Evolutionary conservation across 805 yeast genomes (phyloP), one percentile per base, ranked within the genome.

Genomic region (Starmerella bacillaris): DNA sequence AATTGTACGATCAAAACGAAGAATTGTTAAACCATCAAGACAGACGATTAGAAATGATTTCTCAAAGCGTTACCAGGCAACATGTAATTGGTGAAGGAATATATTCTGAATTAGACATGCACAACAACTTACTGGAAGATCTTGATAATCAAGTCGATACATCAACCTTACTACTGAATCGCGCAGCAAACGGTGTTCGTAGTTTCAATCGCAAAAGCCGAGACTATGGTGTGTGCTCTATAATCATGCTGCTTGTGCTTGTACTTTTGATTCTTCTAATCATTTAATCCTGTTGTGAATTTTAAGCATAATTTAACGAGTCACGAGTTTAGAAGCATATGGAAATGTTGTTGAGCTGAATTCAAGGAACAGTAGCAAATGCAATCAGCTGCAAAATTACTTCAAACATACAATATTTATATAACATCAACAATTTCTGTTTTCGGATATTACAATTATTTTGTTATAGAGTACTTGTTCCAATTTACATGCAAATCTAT

Each of bases 81-180:
- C 60, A 56, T 15, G 52, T 50, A 29, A 51, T 60, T 24, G 53
- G 60, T 32, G 44, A 52, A 18, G 55, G 56, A 24, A 60, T 60
- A 27, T 58, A 59, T 36, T 46, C 47, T 17, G 65, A 61, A 44
- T 48, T 60, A 27, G 53, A 44, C 27, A 37, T 44, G 31, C 65
- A 60, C 30, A 41, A 56, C 26, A 54, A 53, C 29, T 44, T 58
- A 29, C 44, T 60, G 21, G 55, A 51, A 31, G 61, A 58, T 18
- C 53, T 60, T 11, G 65, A 60, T 34, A 44, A 51, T 14, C 47
- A 56, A 31, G 54, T 56, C 17, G 63, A 59, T 38, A 39, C 53
- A 19, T 45, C 58, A 8, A 56, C 50, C 18, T 34, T 40, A 24
- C 46, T 62, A 14, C 46, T 60, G 12, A 50, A 43, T 28, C 39